phyloP scores from a whole-genome alignment of 1,284 basidiomycete species.

The Cutaneotrichosporon sp. region DNA sequence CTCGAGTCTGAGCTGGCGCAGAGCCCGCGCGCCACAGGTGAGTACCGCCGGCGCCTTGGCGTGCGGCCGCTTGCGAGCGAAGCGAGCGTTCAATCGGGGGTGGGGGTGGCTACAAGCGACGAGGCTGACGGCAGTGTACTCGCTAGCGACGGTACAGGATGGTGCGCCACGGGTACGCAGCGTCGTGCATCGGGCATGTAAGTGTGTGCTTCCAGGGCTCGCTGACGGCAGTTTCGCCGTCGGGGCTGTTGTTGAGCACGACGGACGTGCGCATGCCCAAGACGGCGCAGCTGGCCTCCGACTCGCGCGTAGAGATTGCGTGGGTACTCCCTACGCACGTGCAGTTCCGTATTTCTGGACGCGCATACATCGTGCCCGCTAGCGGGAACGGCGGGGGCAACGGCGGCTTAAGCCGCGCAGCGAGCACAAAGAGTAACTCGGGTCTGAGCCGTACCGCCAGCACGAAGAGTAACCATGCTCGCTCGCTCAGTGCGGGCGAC shows the following conservation, averaged over 20 bases:
- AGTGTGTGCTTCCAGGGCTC: constrained; percentile 7
- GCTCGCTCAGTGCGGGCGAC: no score
- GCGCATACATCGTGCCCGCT: constrained; percentile 29
- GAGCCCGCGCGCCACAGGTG: constrained; percentile 29
- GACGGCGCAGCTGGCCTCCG: constrained; percentile 29
- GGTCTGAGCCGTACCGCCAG: neutral
- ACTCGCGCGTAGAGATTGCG: constrained; percentile 33
- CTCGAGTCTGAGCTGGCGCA: constrained; percentile 35
- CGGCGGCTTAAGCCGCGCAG: neutral
- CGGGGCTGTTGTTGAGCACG: constrained; percentile 35
- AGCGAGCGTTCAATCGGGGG: no score
- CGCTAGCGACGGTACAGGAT: constrained; percentile 32
- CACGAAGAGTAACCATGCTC: no score
- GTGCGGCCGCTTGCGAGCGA: no score
- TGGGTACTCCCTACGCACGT: constrained; percentile 42
- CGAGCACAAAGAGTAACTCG: neutral
- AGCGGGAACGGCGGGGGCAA: neutral
- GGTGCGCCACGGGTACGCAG: constrained; percentile 37
- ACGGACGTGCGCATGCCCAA: constrained; percentile 46
- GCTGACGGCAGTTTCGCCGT: neutral
- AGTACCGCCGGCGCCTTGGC: constrained; percentile 7
- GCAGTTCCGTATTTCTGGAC: constrained; percentile 43
- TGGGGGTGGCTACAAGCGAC: no score
- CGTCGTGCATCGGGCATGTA: constrained; percentile 41
- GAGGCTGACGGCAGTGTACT: constrained; percentile 27